Conservation (phyloP, 768 basidiomycete species). For the Paxillus rubicundulus region DNA sequence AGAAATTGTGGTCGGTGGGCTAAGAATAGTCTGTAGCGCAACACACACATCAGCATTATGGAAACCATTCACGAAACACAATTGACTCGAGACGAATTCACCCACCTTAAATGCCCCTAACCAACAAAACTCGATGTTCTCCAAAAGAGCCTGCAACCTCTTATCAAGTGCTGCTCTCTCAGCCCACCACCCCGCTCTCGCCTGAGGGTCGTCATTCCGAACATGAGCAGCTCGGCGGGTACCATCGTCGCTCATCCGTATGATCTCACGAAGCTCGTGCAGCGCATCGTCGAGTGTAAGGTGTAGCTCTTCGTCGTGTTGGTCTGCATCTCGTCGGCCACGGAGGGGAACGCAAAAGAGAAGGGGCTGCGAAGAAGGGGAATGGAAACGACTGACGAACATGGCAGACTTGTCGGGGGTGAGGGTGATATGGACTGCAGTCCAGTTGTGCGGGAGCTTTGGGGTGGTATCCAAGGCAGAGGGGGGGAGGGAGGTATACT, state of each 20-base stretch:
- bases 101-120: constrained; percentile 94
- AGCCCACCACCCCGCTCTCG: constrained; percentile 83
- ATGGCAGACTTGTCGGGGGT: constrained; percentile 81
- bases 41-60: not conserved
- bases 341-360: constrained; percentile 89
- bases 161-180: constrained; percentile 72
- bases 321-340: constrained; percentile 72
- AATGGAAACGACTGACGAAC: constrained; percentile 77
- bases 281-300: constrained; percentile 75
- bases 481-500: constrained; percentile 41
- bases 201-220: constrained; percentile 62
- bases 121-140: constrained; percentile 94
- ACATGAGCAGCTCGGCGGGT: constrained; percentile 72
- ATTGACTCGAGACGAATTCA: not conserved
- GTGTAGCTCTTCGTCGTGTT: constrained; percentile 68
- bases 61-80: not conserved
- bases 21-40: constrained; percentile 56
- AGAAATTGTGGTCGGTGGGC: constrained; percentile 42
- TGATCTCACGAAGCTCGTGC: constrained; percentile 74
- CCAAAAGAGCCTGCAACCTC: constrained; percentile 68
- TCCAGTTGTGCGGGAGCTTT: constrained; percentile 74
- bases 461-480: constrained; percentile 40
- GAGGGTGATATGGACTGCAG: constrained; percentile 77
- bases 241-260: constrained; percentile 72
- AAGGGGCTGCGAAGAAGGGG: constrained; percentile 52